These are phyloP conservation scores for Tricholoma flavovirens DNA, from an alignment of 768 basidiomycete genomes.

Conservation along the genomic window DNA sequence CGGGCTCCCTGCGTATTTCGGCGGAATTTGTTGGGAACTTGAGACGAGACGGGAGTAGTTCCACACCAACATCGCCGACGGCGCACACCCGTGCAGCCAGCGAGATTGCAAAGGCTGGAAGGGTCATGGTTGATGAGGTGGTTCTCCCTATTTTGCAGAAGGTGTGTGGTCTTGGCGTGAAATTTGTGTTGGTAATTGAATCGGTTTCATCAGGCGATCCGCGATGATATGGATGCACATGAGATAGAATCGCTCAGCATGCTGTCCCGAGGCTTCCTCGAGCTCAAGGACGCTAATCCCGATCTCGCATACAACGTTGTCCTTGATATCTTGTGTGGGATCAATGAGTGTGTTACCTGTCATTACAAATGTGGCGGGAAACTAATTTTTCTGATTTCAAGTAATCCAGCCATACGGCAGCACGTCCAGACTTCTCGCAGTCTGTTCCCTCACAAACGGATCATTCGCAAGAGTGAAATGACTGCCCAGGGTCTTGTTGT, in stretches of 20 bases:
- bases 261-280: conserved; percentile 84
- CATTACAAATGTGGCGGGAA: background rate
- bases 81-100: conserved; percentile 46
- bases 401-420: conserved; percentile 66
- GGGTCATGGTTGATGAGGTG: conserved; percentile 73
- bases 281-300: conserved; percentile 78
- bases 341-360: conserved; percentile 71
- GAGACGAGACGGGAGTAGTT: conserved; percentile 47
- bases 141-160: conserved; percentile 73
- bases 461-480: conserved; percentile 79
- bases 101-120: conserved; percentile 61
- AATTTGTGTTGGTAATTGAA: background rate
- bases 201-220: conserved; percentile 45
- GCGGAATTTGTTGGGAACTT: conserved; percentile 77
- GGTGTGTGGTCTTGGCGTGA: conserved; percentile 36
- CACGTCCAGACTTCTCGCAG: conserved; percentile 77
- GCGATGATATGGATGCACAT: conserved; percentile 81
- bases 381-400: conserved; percentile 31
- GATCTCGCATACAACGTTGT: conserved; percentile 83
- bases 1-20: conserved; percentile 69
- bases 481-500: conserved; percentile 79
- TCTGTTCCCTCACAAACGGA: conserved; percentile 76
- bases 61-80: conserved; percentile 44
- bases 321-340: conserved; percentile 82
- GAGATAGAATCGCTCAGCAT: conserved; percentile 88